Percentiles rank a stretch among this genome's conserved stretches.
Conservation (phyloP, 495 filamentous ascomycete species). For the Penicillium pancosmium region DNA sequence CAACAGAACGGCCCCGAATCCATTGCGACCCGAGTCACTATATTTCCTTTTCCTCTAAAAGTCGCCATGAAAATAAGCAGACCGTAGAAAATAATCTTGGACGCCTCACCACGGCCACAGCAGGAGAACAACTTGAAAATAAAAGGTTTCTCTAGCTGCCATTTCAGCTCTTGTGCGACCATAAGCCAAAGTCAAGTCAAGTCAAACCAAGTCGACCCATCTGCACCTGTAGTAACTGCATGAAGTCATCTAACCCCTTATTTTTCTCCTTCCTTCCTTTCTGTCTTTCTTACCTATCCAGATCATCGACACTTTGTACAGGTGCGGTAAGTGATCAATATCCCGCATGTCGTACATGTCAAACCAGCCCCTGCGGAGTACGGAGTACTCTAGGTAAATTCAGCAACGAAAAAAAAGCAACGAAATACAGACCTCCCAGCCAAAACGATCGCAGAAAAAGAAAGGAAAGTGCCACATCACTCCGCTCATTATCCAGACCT, state of each 20-base stretch:
- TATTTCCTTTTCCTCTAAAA: too few relatives aligned
- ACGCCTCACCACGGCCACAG: neutral
- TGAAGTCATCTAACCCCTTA: neutral
- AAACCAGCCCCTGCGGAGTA: too few relatives aligned
- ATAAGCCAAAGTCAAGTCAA: slow-evolving; percentile 3
- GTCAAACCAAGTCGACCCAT: slow-evolving; percentile 1
- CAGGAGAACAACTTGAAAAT: neutral
- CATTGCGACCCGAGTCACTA: too few relatives aligned
- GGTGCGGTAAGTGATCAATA: neutral
- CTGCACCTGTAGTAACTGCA: slow-evolving; percentile 6
- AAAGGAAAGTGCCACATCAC: slow-evolving; percentile 1
- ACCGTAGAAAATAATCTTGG: neutral
- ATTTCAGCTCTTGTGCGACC: slow-evolving; percentile 22
- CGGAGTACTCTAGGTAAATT: too few relatives aligned
- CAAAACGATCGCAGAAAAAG: neutral
- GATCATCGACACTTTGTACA: too few relatives aligned
- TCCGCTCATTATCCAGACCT: neutral
- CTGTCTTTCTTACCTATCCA: neutral
- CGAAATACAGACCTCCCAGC: neutral
- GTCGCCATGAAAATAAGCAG: too few relatives aligned
- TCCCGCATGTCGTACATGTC: neutral
- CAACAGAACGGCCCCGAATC: too few relatives aligned
- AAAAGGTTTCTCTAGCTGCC: slow-evolving; percentile 4
- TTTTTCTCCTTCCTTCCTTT: neutral
- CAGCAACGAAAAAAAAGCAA: neutral